Evolutionary conservation across 169 alveolate genomes (phyloP), one percentile per base, ranked within the genome.

Genomic region (Babesia bovis): DNA sequence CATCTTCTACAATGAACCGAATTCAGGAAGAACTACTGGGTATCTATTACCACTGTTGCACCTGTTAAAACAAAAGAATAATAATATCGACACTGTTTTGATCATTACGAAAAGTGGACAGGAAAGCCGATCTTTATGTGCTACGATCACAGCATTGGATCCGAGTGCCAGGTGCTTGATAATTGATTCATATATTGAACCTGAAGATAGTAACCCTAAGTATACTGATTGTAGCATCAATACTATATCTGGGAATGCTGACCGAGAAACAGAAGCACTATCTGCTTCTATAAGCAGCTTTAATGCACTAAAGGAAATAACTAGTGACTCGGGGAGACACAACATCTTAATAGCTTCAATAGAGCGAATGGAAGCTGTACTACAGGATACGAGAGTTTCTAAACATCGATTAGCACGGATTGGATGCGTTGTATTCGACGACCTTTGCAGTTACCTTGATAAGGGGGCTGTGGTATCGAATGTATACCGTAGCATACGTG

Each of bases 21-120:
- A 41, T 41, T 47, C 69, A 6, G 87, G 87, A 12, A 41, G 57
- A 44, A 50, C 87, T 1, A n/a, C 68, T 2, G 87, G 87, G 23
- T 56, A 68, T 25, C 44, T 78, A 33, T n/a, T 78, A 13, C 87
- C 87, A 12, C 73, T 78, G 26, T 40, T 78, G 55, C 66, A 68
- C n/a, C 12, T 42, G 15, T 68, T 57, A 28, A 12, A n/a, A 12
- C 1, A 35, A 49, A 38, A 38, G 45, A 7, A 13, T 13, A 38
- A 7, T 9, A 38, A 13, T 9, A 38, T 13, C 45, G 45, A 38
- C 45, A 13, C 10, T 10, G 33, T 47, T 15, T 33, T 71, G 33
- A 60, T 71, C 10, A 74, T 71, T 1, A 35, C 53, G 19, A 51
- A 32, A 19, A 44, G 38, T 47, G 61, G 35, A 23, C 33, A 56